Conservation (phyloP, 1,139 yeast genomes). For the Geotrichum reessii region DNA sequence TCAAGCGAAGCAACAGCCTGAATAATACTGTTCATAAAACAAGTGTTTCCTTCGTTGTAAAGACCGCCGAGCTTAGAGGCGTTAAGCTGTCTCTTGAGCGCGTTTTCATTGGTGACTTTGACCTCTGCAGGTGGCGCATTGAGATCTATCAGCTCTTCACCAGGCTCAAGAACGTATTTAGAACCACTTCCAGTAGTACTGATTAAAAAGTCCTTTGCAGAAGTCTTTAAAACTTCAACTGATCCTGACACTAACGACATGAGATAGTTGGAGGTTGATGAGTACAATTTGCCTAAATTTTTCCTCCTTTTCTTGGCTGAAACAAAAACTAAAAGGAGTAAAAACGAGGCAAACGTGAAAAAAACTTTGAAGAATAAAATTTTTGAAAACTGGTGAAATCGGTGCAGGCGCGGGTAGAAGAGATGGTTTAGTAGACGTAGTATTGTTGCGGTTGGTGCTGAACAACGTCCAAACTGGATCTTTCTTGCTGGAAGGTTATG, state of each 20-base stretch:
- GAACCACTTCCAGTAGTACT: conserved; percentile 15
- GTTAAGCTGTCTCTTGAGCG: conserved; percentile 12
- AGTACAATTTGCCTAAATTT: conserved; percentile 22
- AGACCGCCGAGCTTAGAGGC: conserved; percentile 61
- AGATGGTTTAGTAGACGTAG: not conserved
- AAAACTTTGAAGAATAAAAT: conserved; percentile 3
- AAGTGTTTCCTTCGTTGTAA: conserved; percentile 84
- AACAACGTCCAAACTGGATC: not conserved
- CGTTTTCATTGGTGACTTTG: conserved; percentile 27
- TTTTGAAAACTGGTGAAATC: not conserved
- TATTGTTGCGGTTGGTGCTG: not conserved
- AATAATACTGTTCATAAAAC: conserved; percentile 86
- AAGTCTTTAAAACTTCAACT: conserved; percentile 35
- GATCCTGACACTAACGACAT: conserved; percentile 30
- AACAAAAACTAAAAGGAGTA: conserved; percentile 7
- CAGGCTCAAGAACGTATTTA: conserved; percentile 22
- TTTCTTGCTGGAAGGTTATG: not conserved
- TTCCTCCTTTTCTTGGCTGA: conserved; percentile 11
- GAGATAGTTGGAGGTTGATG: conserved; percentile 11
- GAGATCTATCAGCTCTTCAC: conserved; percentile 15
- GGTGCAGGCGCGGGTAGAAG: not conserved
- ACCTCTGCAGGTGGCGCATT: conserved; percentile 20
- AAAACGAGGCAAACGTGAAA: not conserved
- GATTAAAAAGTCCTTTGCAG: conserved; percentile 31
- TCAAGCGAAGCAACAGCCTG: conserved; percentile 77